Conservation (phyloP, 768 basidiomycete species). For the Mycena capillaripes region DNA sequence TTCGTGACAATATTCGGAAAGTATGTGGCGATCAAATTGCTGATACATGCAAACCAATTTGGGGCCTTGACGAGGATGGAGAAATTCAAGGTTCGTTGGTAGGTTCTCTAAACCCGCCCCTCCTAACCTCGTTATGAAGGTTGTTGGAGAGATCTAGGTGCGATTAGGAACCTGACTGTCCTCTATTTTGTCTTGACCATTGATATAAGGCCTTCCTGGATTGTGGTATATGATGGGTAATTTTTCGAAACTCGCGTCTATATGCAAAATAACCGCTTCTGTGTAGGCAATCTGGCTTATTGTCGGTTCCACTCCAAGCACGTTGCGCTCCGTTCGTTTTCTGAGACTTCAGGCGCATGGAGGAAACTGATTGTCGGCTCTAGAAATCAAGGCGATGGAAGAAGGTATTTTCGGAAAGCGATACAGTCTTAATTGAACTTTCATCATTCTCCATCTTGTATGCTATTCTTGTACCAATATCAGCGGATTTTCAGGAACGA, state of each 20-base stretch:
- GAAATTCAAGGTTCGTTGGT: slow-evolving; percentile 71
- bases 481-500: neutral
- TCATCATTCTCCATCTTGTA: too few relatives aligned
- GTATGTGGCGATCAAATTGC: slow-evolving; percentile 64
- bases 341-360: neutral
- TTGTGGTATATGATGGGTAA: slow-evolving; percentile 74
- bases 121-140: too few relatives aligned
- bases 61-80: slow-evolving; percentile 78
- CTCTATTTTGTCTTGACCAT: neutral
- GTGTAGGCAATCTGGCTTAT: slow-evolving; percentile 66
- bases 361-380: neutral
- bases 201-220: slow-evolving; percentile 48
- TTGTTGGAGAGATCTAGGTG: slow-evolving; percentile 63
- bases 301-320: slow-evolving; percentile 75
- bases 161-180: neutral
- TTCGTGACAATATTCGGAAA: slow-evolving; percentile 52
- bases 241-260: neutral
- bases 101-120: too few relatives aligned
- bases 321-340: slow-evolving; percentile 70
- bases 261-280: neutral
- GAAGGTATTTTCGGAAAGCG: slow-evolving; percentile 55
- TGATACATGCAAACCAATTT: slow-evolving; percentile 63
- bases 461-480: slow-evolving; percentile 8
- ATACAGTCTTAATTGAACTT: slow-evolving; percentile 27
- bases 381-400: slow-evolving; percentile 75